A percentile compares a stretch with the other conserved stretches of the same genome.
Conservation (phyloP, 1,284 basidiomycete species). For the Coniferiporia weirii region DNA sequence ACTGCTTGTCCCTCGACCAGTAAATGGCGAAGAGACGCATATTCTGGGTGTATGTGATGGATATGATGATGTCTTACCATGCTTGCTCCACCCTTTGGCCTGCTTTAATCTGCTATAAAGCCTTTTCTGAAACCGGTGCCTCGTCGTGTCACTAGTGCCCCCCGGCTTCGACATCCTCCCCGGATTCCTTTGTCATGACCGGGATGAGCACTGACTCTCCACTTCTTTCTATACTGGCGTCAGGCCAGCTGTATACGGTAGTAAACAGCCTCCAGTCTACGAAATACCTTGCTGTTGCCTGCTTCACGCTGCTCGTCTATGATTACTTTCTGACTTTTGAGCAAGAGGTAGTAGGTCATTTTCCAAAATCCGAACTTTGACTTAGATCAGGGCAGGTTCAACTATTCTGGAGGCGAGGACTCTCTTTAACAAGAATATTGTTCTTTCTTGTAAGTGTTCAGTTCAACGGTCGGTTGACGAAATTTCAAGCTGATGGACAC, state of each 20-base stretch:
- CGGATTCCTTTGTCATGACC: background rate
- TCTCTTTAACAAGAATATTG: slow-evolving; percentile 6
- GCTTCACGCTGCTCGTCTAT: slow-evolving; percentile 10
- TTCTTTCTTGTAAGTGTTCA: slow-evolving; percentile 12
- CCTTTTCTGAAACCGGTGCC: no score
- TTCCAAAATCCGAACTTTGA: background rate
- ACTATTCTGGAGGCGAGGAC: slow-evolving; percentile 8
- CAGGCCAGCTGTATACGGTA: background rate
- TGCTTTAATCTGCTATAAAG: no score
- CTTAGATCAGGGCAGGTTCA: background rate
- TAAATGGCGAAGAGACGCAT: no score
- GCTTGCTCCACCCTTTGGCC: no score
- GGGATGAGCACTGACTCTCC: background rate
- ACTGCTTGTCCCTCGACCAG: no score
- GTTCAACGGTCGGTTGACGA: background rate
- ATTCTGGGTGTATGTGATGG: no score
- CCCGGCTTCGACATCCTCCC: no score
- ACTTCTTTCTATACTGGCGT: background rate
- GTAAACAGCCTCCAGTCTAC: slow-evolving; percentile 12
- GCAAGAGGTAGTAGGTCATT: slow-evolving; percentile 2
- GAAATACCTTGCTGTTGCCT: slow-evolving; percentile 16
- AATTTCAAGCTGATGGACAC: background rate
- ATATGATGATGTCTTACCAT: no score
- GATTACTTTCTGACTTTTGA: slow-evolving; percentile 13
- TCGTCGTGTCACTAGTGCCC: no score